Conservation (phyloP, 1,139 yeast species). For the Yamadazyma diospyri region DNA sequence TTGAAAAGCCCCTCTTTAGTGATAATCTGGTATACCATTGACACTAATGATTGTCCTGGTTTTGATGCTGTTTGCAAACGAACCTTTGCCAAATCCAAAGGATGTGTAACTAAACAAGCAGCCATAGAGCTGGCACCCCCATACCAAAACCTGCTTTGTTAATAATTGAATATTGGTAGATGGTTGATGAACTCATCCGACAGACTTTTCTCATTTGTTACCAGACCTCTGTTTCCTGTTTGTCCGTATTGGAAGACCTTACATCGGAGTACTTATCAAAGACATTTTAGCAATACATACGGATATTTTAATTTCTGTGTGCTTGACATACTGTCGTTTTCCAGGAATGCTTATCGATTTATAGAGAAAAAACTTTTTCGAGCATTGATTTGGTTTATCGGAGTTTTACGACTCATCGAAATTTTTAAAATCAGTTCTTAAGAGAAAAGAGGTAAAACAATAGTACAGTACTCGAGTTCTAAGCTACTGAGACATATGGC, state of each 20-base stretch:
- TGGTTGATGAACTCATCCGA: neutral
- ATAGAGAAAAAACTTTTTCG: conserved; percentile 1
- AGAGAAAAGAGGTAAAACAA: no score
- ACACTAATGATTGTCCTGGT: conserved; percentile 57
- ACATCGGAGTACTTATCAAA: no score
- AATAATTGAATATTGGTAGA: conserved; percentile 1
- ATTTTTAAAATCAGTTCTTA: no score
- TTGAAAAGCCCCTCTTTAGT: conserved; percentile 64
- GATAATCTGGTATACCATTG: conserved; percentile 60
- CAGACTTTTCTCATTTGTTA: no score
- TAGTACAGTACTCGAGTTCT: no score
- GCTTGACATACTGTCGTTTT: neutral
- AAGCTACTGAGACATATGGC: no score
- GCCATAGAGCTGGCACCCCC: conserved; percentile 65
- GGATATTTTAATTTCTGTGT: conserved; percentile 15
- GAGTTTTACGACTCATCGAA: no score
- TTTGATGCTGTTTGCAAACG: conserved; percentile 71
- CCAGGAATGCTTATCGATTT: conserved; percentile 1
- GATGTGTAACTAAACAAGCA: conserved; percentile 65
- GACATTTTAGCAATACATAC: conserved; percentile 9
- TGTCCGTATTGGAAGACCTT: no score
- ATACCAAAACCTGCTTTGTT: conserved; percentile 40
- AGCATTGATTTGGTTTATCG: no score
- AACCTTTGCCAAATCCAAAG: conserved; percentile 81
- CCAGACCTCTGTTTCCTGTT: no score